These are phyloP conservation scores for Metschnikowia cubensis DNA, from an alignment of 805 yeast genomes.

Conservation along the genomic window DNA sequence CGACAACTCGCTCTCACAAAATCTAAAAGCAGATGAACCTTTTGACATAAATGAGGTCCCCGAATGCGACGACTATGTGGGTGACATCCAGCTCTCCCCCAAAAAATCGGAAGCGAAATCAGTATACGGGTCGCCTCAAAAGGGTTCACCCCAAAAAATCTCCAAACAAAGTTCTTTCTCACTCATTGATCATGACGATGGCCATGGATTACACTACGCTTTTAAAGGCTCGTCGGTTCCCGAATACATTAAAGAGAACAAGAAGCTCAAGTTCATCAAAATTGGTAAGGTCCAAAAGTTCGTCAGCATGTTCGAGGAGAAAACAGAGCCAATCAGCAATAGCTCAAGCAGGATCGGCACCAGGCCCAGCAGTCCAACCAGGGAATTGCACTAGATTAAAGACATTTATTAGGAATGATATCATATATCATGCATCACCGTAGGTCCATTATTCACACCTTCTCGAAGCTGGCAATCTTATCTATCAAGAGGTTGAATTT, in stretches of 20 bases:
- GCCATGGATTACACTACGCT: constrained; percentile 29
- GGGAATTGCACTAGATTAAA: not conserved
- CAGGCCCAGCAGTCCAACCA: constrained; percentile 16
- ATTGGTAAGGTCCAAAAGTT: constrained; percentile 45
- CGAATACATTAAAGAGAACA: constrained; percentile 36
- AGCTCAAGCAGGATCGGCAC: constrained; percentile 14
- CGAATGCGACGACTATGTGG: not conserved
- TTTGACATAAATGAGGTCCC: constrained; percentile 1
- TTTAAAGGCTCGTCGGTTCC: constrained; percentile 26
- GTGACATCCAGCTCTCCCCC: not conserved
- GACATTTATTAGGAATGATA: not conserved
- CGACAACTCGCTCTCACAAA: not conserved
- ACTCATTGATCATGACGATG: constrained; percentile 26
- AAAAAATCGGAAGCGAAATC: not conserved
- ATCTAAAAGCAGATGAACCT: not conserved
- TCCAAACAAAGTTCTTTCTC: constrained; percentile 19
- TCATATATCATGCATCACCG: not conserved
- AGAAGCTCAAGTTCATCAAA: constrained; percentile 41
- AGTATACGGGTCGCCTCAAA: not conserved
- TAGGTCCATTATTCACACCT: not conserved
- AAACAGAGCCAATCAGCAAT: constrained; percentile 15
- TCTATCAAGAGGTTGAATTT: constrained; percentile 24
- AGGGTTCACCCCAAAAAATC: not conserved
- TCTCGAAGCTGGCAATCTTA: constrained; percentile 13
- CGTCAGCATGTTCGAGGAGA: constrained; percentile 41